Percentiles rank a stretch among this genome's conserved stretches.
These are phyloP conservation scores for Catenaria anguillulae DNA, from an alignment of 371 early-diverging fungal species.

Conservation along the genomic window DNA sequence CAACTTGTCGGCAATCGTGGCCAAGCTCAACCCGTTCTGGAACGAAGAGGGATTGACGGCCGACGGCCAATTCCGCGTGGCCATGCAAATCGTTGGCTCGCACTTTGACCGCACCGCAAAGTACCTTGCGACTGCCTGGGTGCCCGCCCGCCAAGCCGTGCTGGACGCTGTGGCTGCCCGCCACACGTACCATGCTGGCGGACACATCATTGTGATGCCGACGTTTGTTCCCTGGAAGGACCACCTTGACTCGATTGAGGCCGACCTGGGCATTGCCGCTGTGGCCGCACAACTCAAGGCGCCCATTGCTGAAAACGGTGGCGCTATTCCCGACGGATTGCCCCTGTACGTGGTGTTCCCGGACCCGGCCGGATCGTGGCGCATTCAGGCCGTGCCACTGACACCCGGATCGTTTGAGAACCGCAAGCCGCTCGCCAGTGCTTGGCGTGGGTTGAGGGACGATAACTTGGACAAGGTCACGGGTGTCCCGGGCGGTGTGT, in stretches of 20 bases:
- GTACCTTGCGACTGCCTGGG: conserved; percentile 59
- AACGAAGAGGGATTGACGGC: conserved; percentile 52
- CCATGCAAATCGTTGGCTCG: conserved; percentile 56
- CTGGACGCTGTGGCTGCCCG: conserved; percentile 20
- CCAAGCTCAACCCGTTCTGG: conserved; percentile 83
- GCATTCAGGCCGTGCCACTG: conserved; percentile 69
- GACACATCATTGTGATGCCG: conserved; percentile 66
- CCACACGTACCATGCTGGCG: conserved; percentile 20
- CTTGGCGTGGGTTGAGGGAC: conserved; percentile 92
- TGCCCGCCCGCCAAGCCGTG: conserved; percentile 78
- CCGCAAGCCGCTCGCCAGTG: conserved; percentile 79
- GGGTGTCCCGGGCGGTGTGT: conserved; percentile 68
- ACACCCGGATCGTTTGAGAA: conserved; percentile 64
- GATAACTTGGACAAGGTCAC: conserved; percentile 60
- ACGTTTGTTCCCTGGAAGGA: conserved; percentile 77
- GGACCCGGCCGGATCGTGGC: conserved; percentile 46
- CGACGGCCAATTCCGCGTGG: conserved; percentile 42
- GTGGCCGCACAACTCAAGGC: not conserved
- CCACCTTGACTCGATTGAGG: conserved; percentile 13
- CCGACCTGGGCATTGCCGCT: conserved; percentile 13
- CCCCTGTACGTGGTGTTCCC: conserved; percentile 73
- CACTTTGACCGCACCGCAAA: conserved; percentile 52
- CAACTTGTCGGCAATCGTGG: conserved; percentile 58
- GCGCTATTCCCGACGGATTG: conserved; percentile 7
- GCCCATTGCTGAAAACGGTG: not conserved